Percentiles rank a stretch among this genome's conserved stretches.
Conservation (phyloP, 2,329 filamentous ascomycete genomes). For the Phaeosphaeria sp. region DNA sequence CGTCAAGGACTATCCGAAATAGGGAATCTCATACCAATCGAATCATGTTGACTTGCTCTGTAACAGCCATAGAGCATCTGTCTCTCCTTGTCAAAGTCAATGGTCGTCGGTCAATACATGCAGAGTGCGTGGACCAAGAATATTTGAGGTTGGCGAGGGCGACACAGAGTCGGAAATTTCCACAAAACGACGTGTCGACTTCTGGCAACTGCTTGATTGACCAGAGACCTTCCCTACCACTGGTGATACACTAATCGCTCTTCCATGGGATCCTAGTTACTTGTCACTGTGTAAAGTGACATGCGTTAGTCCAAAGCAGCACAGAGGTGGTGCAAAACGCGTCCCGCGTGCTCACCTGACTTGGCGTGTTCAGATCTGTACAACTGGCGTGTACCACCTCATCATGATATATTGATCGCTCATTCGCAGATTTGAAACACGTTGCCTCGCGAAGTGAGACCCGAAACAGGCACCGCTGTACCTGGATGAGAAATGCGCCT, state of each 20-base stretch:
- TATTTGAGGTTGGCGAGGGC: not conserved
- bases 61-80: constrained; percentile 15
- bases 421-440: constrained; percentile 24
- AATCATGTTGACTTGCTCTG: constrained; percentile 14
- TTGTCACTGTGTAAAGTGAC: not conserved
- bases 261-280: not conserved
- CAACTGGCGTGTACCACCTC: constrained; percentile 7
- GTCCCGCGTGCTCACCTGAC: constrained; percentile 30
- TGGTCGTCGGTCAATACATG: not conserved
- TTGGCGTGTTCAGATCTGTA: constrained; percentile 15
- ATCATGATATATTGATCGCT: constrained; percentile 2
- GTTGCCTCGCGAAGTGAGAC: constrained; percentile 29
- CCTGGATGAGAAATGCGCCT: constrained; percentile 36
- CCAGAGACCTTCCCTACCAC: not conserved
- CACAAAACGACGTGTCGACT: not conserved
- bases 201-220: not conserved
- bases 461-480: constrained; percentile 30
- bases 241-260: not conserved
- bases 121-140: not conserved
- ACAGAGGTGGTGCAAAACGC: constrained; percentile 12
- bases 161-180: not conserved
- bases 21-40: constrained; percentile 22
- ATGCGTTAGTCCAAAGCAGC: not conserved
- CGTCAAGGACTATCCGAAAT: constrained; percentile 77
- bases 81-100: constrained; percentile 18